A percentile compares a stretch with the other conserved stretches of the same genome.
These are phyloP conservation scores for Cercospora brassicicola DNA, from an alignment of 2,329 filamentous ascomycete genomes.

Conservation along the genomic window DNA sequence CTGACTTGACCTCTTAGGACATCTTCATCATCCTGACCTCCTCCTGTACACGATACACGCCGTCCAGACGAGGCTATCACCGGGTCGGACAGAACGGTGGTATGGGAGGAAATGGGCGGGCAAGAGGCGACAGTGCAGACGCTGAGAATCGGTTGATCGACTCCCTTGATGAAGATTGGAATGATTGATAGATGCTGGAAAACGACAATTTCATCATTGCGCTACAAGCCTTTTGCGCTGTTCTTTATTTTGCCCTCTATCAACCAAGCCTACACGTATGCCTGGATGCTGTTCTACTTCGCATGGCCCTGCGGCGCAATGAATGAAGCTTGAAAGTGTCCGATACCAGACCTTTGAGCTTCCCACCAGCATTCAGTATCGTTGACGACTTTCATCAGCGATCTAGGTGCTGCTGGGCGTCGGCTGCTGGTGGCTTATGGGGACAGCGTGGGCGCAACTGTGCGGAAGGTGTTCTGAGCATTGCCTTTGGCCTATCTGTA, in stretches of 20 bases:
- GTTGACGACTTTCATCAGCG: not conserved
- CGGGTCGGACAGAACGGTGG: conserved; percentile 57
- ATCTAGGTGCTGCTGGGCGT: not conserved
- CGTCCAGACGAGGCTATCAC: conserved; percentile 66
- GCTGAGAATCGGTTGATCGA: conserved; percentile 94
- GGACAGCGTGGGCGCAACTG: not conserved
- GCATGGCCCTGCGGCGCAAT: no score
- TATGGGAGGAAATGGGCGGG: conserved; percentile 47
- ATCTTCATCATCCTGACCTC: conserved; percentile 68
- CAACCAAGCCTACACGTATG: not conserved
- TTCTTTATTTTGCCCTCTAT: not conserved
- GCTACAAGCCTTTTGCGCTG: not conserved
- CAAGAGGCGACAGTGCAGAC: conserved; percentile 58
- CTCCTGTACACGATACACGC: conserved; percentile 67
- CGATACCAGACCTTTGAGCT: not conserved
- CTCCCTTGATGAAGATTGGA: conserved; percentile 95
- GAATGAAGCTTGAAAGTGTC: not conserved
- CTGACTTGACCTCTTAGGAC: conserved; percentile 41
- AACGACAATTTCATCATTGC: not conserved
- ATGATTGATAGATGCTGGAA: conserved; percentile 56
- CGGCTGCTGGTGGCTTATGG: no score
- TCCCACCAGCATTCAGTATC: not conserved
- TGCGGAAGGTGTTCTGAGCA: not conserved
- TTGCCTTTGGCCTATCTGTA: not conserved
- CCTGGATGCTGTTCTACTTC: no score